phyloP scores from a whole-genome alignment of 345 rosid genomes.

The Populus alba region DNA sequence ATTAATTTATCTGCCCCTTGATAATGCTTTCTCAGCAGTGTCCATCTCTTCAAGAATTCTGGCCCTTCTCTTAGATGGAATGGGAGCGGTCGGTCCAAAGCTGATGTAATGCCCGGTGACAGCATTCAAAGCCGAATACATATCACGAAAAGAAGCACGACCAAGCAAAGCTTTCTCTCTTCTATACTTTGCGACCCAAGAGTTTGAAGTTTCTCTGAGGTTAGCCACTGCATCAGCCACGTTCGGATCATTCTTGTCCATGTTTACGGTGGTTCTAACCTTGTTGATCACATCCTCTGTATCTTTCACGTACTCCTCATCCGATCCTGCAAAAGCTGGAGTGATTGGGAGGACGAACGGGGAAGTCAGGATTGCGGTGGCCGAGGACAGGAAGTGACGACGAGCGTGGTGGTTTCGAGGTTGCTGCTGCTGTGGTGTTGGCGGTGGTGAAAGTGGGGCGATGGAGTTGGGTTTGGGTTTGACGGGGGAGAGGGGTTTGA shows the following conservation, averaged over 20 bases:
- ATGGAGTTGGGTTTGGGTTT: constrained; percentile 23
- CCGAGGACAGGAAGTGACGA: constrained; percentile 54
- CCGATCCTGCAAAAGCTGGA: constrained; percentile 51
- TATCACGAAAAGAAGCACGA: constrained; percentile 72
- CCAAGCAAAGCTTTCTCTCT: constrained; percentile 85
- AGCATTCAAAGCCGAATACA: constrained; percentile 87
- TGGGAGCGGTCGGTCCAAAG: constrained; percentile 88
- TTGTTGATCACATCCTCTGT: constrained; percentile 67
- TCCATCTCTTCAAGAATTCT: constrained; percentile 94
- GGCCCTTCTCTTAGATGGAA: constrained; percentile 74
- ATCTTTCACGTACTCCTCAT: constrained; percentile 83
- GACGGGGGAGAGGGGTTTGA: constrained; percentile 27
- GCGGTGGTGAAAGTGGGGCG: background rate
- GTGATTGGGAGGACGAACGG: constrained; percentile 17
- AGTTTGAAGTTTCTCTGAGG: constrained; percentile 69
- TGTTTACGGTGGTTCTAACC: constrained; percentile 60
- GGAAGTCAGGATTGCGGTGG: constrained; percentile 30
- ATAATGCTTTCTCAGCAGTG: constrained; percentile 81
- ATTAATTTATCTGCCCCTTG: constrained; percentile 56
- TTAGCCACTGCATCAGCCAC: constrained; percentile 74
- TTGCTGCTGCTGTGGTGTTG: constrained; percentile 8
- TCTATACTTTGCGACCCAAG: constrained; percentile 95
- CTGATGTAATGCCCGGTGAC: constrained; percentile 90
- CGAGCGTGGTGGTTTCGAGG: constrained; percentile 35
- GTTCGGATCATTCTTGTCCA: constrained; percentile 79